phyloP scores from a whole-genome alignment of 345 rosid species.

The Syzygium oleosum region DNA sequence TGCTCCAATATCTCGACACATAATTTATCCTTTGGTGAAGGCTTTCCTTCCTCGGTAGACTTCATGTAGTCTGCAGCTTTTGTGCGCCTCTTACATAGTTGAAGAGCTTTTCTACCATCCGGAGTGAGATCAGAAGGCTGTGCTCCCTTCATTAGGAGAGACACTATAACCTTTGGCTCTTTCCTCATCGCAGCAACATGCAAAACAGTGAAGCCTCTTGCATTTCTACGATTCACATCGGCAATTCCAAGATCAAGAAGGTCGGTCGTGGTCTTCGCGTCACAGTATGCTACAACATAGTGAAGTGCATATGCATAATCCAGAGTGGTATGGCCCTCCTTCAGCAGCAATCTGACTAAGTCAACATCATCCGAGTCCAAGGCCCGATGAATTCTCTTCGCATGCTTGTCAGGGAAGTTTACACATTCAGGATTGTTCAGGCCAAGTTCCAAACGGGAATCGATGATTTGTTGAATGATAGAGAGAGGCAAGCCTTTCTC shows the following conservation, averaged over 20 bases:
- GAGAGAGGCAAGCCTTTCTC: constrained; percentile 52
- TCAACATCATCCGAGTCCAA: constrained; percentile 83
- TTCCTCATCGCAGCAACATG: constrained; percentile 71
- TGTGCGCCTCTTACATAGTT: constrained; percentile 51
- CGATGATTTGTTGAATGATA: constrained; percentile 34
- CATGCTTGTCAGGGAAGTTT: constrained; percentile 39
- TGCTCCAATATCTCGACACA: constrained; percentile 74
- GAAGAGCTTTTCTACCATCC: constrained; percentile 70
- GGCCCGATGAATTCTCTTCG: constrained; percentile 55
- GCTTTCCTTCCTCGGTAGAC: constrained; percentile 44
- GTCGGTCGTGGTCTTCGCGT: constrained; percentile 56
- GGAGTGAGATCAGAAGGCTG: constrained; percentile 42
- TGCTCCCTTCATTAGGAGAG: constrained; percentile 72
- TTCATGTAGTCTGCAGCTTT: constrained; percentile 42
- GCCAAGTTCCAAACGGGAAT: constrained; percentile 31
- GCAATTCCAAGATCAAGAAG: constrained; percentile 67
- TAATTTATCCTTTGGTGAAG: constrained; percentile 47
- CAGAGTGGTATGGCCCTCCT: constrained; percentile 53
- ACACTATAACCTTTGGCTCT: constrained; percentile 66
- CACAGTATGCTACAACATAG: constrained; percentile 66
- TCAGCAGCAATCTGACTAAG: constrained; percentile 60
- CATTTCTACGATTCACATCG: constrained; percentile 45
- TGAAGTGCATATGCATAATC: constrained; percentile 73
- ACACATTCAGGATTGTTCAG: constrained; percentile 16
- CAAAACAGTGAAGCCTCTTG: constrained; percentile 63